A percentile compares a stretch with the other conserved stretches of the same genome.
phyloP scores from a whole-genome alignment of 257 asterid species.

The Nicotiana sylvestris region DNA sequence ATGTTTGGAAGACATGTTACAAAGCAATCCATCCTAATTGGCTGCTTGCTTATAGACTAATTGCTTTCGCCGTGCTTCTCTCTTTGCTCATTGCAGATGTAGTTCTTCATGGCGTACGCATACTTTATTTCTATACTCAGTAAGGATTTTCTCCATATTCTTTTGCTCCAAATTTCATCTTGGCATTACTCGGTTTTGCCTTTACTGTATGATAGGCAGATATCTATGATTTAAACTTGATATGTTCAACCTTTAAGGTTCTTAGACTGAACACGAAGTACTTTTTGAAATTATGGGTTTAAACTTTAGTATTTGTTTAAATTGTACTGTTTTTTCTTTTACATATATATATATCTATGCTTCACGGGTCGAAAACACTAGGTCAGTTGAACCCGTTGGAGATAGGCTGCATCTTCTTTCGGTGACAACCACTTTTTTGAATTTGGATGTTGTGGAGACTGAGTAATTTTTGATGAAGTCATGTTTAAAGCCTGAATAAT shows the following conservation, averaged over 20 bases:
- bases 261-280: neutral
- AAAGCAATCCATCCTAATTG: slow-evolving; percentile 57
- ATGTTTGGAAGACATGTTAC: slow-evolving; percentile 69
- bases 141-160: slow-evolving; percentile 31
- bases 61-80: slow-evolving; percentile 48
- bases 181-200: neutral
- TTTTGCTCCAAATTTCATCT: slow-evolving; percentile 4
- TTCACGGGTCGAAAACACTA: neutral
- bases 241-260: neutral
- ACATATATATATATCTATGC: neutral
- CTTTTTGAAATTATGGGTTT: neutral
- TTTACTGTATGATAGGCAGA: neutral
- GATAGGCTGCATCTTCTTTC: neutral
- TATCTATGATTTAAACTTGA: neutral
- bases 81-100: slow-evolving; percentile 52
- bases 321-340: neutral
- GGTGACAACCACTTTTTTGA: neutral
- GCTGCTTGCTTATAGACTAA: slow-evolving; percentile 64
- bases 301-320: neutral
- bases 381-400: neutral
- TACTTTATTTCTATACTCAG: slow-evolving; percentile 66
- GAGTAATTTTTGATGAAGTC: neutral
- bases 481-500: neutral
- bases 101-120: slow-evolving; percentile 30
- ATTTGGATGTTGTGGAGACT: neutral